These are phyloP conservation scores for Drechslera avenae DNA, from an alignment of 2,329 filamentous ascomycete genomes.

Conservation along the genomic window DNA sequence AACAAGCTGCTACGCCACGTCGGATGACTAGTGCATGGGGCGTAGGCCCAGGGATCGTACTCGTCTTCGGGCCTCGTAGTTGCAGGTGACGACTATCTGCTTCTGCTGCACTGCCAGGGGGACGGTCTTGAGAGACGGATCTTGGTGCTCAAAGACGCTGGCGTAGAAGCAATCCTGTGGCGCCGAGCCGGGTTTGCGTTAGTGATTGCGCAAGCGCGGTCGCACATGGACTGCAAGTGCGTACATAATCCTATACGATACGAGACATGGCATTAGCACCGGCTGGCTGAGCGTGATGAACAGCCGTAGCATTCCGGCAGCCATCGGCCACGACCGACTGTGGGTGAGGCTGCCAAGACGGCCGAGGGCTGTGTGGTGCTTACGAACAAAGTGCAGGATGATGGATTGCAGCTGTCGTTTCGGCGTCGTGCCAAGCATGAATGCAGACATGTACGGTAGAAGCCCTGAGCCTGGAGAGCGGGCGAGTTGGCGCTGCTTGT, in stretches of 20 bases:
- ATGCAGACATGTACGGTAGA: too few relatives aligned
- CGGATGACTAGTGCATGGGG: constrained; percentile 5
- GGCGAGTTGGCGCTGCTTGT: too few relatives aligned
- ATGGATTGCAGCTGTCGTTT: constrained; percentile 56
- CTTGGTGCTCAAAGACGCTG: constrained; percentile 82
- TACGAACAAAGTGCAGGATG: constrained; percentile 77
- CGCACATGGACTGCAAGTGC: constrained; percentile 16
- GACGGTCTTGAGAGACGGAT: constrained; percentile 71
- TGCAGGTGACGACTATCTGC: constrained; percentile 72
- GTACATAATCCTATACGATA: constrained; percentile 42
- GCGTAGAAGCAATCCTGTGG: constrained; percentile 88
- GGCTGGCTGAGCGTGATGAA: not conserved
- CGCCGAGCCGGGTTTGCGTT: constrained; percentile 1
- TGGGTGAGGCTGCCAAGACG: constrained; percentile 12
- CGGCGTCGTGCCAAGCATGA: not conserved
- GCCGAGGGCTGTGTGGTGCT: constrained; percentile 27
- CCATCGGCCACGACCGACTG: not conserved
- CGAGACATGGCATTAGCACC: constrained; percentile 33
- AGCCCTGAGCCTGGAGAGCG: too few relatives aligned
- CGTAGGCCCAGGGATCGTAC: constrained; percentile 37
- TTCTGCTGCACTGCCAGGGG: constrained; percentile 91
- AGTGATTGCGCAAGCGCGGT: constrained; percentile 12
- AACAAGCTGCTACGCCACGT: not conserved
- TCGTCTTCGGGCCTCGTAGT: constrained; percentile 82
- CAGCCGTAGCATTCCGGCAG: not conserved